Evolutionary conservation across 2,329 filamentous ascomycete genomes (phyloP).

Genomic region (Oidium heveae): DNA sequence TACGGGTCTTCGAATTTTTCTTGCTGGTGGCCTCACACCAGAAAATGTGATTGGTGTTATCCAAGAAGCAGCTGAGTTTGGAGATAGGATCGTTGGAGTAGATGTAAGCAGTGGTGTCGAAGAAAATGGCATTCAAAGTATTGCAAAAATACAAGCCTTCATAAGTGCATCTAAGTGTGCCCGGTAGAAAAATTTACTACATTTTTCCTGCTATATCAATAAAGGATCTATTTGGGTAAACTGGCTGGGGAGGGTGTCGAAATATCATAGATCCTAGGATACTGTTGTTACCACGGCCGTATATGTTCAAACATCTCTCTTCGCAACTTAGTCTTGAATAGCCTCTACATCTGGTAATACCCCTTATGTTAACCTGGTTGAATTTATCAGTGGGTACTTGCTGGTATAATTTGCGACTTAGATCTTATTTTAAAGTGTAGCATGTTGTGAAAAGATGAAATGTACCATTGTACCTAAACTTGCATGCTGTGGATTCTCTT

Average conservation of each 20-base stretch:
- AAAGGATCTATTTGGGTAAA: not conserved
- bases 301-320: no score
- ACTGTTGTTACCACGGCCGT: not conserved
- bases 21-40: constrained; percentile 66
- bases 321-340: no score
- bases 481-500: no score
- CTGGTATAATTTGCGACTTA: no score
- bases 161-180: constrained; percentile 41
- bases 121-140: constrained; percentile 51
- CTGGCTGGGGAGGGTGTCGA: not conserved
- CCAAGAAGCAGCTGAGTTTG: constrained; percentile 30
- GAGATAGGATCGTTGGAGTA: constrained; percentile 47
- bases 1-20: constrained; percentile 42
- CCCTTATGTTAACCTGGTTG: no score
- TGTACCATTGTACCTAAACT: no score
- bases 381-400: no score
- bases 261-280: not conserved
- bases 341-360: no score
- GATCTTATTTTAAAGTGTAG: no score
- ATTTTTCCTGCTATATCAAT: not conserved
- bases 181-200: constrained; percentile 1
- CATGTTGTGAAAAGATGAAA: no score
- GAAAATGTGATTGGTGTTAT: constrained; percentile 52
- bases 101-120: constrained; percentile 94
- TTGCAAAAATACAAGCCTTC: constrained; percentile 61